Evolutionary conservation across 257 asterid genomes (phyloP).

Genomic region (Nicotiana noctiflora): DNA sequence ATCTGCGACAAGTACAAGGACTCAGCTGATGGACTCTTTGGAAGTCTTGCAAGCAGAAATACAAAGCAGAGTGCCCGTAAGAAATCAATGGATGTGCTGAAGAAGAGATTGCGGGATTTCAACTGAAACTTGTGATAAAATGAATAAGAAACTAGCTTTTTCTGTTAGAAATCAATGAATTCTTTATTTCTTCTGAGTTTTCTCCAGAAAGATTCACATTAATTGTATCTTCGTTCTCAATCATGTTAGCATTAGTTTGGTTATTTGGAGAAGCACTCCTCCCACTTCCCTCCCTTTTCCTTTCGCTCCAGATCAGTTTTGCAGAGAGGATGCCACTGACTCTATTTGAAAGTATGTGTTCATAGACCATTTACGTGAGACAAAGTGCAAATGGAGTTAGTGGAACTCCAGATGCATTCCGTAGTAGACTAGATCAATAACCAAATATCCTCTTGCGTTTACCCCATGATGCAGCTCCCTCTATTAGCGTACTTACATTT

Average conservation of each 20-base stretch:
- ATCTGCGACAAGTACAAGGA: constrained; percentile 86
- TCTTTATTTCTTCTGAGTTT: constrained; percentile 3
- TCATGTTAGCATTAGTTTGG: background rate
- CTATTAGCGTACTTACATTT: background rate
- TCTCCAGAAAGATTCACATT: background rate
- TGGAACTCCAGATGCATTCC: background rate
- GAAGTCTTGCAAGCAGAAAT: constrained; percentile 69
- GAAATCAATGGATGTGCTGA: constrained; percentile 76
- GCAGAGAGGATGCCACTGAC: background rate
- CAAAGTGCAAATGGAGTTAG: background rate
- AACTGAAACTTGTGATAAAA: constrained; percentile 31
- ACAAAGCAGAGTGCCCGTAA: constrained; percentile 73
- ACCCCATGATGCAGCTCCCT: background rate
- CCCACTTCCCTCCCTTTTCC: too few species aligned
- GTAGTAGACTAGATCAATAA: background rate
- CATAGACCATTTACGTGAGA: background rate
- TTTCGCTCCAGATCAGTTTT: background rate
- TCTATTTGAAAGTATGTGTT: background rate
- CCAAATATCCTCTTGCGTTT: background rate
- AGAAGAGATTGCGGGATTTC: constrained; percentile 77
- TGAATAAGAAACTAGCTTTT: background rate
- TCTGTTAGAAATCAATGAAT: background rate
- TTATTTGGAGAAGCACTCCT: background rate
- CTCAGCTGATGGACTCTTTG: constrained; percentile 76
- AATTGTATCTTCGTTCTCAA: background rate